Evolutionary conservation across 73 alveolate genomes (phyloP).

Genomic region (Uronychia setigera): DNA sequence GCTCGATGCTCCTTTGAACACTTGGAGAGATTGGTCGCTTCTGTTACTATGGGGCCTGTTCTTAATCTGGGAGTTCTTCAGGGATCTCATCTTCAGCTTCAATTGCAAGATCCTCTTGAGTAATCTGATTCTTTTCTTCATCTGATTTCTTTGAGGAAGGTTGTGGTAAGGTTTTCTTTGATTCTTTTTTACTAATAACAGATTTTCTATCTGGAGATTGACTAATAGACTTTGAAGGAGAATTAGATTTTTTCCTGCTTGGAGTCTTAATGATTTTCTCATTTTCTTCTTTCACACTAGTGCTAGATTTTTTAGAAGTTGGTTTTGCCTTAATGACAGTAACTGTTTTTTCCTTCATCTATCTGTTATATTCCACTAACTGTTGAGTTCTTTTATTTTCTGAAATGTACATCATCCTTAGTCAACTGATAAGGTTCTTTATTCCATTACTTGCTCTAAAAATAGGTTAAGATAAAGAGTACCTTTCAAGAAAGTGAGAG

Average conservation of each 20-base stretch:
- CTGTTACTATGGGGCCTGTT: not conserved
- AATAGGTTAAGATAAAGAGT: not conserved
- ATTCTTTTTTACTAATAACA: no score
- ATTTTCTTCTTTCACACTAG: no score
- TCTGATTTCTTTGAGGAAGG: not conserved
- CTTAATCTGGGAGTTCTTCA: not conserved
- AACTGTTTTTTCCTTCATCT: not conserved
- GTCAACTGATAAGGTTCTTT: not conserved
- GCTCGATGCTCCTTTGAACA: not conserved
- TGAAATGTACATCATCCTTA: no score
- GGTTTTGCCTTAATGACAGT: not conserved
- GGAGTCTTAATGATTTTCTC: no score
- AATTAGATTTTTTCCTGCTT: no score
- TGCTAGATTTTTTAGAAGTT: no score
- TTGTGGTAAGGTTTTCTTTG: not conserved
- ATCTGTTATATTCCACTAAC: not conserved
- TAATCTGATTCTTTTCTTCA: not conserved
- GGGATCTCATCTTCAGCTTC: not conserved
- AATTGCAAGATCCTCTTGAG: no score
- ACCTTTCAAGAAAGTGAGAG: not conserved
- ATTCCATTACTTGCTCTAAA: not conserved
- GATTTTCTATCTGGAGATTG: no score
- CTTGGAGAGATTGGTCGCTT: not conserved
- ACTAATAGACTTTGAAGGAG: no score
- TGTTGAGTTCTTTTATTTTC: not conserved